Evolutionary conservation across 768 basidiomycete genomes (phyloP).

Genomic region (Leccinum boreale): DNA sequence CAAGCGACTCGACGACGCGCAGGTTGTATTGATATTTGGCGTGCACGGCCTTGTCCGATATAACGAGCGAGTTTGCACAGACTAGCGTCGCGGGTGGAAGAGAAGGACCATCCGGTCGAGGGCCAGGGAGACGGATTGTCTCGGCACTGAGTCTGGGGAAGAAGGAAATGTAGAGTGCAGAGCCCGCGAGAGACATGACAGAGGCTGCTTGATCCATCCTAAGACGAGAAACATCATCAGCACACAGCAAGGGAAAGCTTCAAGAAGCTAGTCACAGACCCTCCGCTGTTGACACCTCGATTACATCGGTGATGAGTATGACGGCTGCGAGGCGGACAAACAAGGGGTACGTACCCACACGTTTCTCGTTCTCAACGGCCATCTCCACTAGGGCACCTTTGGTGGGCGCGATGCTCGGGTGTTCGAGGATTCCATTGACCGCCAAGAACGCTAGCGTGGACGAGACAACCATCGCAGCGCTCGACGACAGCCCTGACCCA

Average conservation of each 20-base stretch:
- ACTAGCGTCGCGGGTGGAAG: constrained; percentile 29
- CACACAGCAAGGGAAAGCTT: background rate
- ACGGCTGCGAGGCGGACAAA: background rate
- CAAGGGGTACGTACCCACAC: constrained; percentile 51
- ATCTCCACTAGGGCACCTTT: constrained; percentile 76
- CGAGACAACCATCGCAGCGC: constrained; percentile 88
- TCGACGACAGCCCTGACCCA: constrained; percentile 84
- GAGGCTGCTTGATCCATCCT: constrained; percentile 94
- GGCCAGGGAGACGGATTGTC: constrained; percentile 58
- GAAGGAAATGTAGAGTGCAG: constrained; percentile 80
- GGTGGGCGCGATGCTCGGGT: constrained; percentile 24
- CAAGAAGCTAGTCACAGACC: constrained; percentile 41
- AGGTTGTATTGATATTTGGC: constrained; percentile 83
- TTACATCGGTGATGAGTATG: background rate
- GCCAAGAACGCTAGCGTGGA: constrained; percentile 79
- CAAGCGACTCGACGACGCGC: constrained; percentile 88
- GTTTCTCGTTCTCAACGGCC: constrained; percentile 80
- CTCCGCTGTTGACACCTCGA: constrained; percentile 70
- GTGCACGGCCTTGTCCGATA: constrained; percentile 74
- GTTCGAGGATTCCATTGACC: constrained; percentile 62
- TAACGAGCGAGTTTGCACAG: constrained; percentile 58
- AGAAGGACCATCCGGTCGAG: constrained; percentile 15
- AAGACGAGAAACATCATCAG: background rate
- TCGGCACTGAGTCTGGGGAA: constrained; percentile 68
- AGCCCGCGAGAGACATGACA: constrained; percentile 66